Percentiles rank a stretch among this genome's conserved stretches.
phyloP scores from a whole-genome alignment of 345 rosid genomes.

The Eucalyptus tenuipes region DNA sequence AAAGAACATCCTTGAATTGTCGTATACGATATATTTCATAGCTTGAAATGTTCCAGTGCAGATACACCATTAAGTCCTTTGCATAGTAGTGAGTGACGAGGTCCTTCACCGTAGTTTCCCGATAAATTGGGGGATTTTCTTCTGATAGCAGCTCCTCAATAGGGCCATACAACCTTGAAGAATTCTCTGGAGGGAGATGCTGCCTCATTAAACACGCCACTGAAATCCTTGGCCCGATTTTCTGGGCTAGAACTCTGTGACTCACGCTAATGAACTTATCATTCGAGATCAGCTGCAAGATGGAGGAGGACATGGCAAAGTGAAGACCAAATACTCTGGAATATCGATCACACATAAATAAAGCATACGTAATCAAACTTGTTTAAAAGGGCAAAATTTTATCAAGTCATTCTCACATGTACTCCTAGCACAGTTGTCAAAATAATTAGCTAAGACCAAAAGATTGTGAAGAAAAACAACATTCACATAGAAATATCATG shows the following conservation, averaged over 20 bases:
- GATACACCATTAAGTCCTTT: constrained; percentile 4
- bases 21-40: background rate
- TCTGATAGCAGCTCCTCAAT: constrained; percentile 16
- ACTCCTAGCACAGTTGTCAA: background rate
- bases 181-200: background rate
- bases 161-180: constrained; percentile 8
- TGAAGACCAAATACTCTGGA: background rate
- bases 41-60: constrained; percentile 9
- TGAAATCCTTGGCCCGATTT: constrained; percentile 8
- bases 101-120: constrained; percentile 1
- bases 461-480: background rate
- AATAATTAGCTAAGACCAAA: background rate
- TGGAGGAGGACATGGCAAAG: background rate
- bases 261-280: background rate
- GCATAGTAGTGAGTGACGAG: background rate
- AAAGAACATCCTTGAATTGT: background rate
- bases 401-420: background rate
- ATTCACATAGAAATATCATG: background rate
- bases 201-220: constrained; percentile 7
- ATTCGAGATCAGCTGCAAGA: background rate
- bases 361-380: background rate
- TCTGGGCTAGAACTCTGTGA: background rate
- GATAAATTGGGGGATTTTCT: constrained; percentile 8
- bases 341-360: background rate
- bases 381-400: background rate